Evolutionary conservation across 2,329 filamentous ascomycete genomes (phyloP).

Genomic region (Trichoderma pleuroti): DNA sequence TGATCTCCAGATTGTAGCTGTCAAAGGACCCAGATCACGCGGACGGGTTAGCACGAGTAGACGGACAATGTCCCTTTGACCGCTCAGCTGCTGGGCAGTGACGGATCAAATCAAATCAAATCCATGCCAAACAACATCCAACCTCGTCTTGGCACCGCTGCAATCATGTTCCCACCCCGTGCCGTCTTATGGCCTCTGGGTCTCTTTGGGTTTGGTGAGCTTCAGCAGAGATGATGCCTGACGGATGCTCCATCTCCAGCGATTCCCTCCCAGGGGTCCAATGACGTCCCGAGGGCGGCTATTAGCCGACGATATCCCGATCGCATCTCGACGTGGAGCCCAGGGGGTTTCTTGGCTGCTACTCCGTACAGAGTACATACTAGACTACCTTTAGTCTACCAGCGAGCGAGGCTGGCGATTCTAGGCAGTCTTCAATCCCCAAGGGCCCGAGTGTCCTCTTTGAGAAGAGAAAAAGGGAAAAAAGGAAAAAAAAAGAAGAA

Average conservation of each 20-base stretch:
- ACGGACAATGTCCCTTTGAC: background rate
- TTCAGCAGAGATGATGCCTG: slow-evolving; percentile 8
- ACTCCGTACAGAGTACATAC: background rate
- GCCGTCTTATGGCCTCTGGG: background rate
- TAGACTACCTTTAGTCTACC: background rate
- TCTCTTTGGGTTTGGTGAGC: background rate
- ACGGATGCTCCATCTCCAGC: background rate
- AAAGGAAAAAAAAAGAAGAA: background rate
- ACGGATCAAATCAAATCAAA: background rate
- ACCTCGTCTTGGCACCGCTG: too few species aligned
- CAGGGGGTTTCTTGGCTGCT: background rate
- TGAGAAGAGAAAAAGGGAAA: background rate
- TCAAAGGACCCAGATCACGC: slow-evolving; percentile 5
- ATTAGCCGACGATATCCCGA: slow-evolving; percentile 15
- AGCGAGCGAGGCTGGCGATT: slow-evolving; percentile 6
- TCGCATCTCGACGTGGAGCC: slow-evolving; percentile 4
- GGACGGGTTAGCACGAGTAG: background rate
- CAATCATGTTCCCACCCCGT: too few species aligned
- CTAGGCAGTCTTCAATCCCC: slow-evolving; percentile 11
- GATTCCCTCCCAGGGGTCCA: background rate
- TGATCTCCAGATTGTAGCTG: background rate
- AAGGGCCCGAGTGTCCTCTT: slow-evolving; percentile 10
- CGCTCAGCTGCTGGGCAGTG: background rate
- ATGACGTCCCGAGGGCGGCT: background rate
- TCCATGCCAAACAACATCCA: background rate